A percentile compares a stretch with the other conserved stretches of the same genome.
Conservation (phyloP, 352 stramenopile species). For the Blastocystis sp. region DNA sequence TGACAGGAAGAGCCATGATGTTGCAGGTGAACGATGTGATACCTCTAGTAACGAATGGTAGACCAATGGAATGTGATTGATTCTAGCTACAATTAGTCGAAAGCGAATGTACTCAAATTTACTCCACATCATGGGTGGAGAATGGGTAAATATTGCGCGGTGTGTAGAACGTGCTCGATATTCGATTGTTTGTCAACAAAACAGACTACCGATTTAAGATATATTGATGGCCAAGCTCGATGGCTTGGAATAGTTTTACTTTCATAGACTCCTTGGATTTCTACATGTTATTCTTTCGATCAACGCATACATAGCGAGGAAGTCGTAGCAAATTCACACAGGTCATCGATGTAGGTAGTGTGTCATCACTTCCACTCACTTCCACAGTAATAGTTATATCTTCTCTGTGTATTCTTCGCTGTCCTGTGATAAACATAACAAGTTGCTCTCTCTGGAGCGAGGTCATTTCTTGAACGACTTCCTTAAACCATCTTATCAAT, state of each 20-base stretch:
- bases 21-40: neutral
- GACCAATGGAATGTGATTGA: neutral
- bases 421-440: neutral
- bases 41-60: neutral
- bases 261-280: slow-evolving; percentile 25
- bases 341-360: neutral
- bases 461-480: neutral
- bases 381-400: neutral
- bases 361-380: neutral
- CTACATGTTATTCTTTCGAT: neutral
- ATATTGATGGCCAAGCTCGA: neutral
- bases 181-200: slow-evolving; percentile 38
- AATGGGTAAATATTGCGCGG: neutral
- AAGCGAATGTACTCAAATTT: slow-evolving; percentile 39
- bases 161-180: neutral
- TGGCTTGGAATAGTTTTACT: neutral
- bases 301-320: neutral
- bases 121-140: neutral
- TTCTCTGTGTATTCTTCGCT: neutral
- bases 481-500: neutral
- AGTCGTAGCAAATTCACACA: neutral
- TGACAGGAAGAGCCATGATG: neutral
- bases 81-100: neutral
- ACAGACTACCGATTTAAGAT: neutral
- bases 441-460: neutral